Evolutionary conservation across 768 basidiomycete species (phyloP), one percentile per base, ranked within the genome.

Genomic region (Pleurotus cornucopiae): DNA sequence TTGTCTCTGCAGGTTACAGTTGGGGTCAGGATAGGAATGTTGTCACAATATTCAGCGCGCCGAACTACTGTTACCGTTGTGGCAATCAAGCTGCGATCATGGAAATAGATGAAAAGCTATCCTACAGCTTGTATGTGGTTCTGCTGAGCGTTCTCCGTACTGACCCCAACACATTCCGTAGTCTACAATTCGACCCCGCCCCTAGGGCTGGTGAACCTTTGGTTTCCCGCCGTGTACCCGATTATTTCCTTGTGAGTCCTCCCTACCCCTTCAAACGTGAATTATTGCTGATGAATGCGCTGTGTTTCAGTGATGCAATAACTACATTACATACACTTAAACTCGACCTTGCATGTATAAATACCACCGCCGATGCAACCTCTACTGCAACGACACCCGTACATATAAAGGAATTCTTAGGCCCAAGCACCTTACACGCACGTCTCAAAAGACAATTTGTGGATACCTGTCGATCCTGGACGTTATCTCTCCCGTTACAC

Each of bases 1-100:
- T 18, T 5, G 13, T 25, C 25, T 46, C 30, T 58, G 30, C 57
- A 90, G 89, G 89, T 46, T 91, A 91, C 71, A 97, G 94, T 69
- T 98, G 96, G 96, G 94, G 94, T 58, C 96, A 98, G 75, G 96
- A 98, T 75, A 85, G 94, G 72, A 98, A 98, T 70, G 96, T 99
- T 20, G 96, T 99, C 62, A 99, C 96, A 43, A 98, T 99, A 69
- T 99, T 98, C 80, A 98, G 95, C 61, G 97, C 97, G 62, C 97
- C 97, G 43, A 99, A 99, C 76, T 99, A 98, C 73, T 99, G 96
- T 75, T 99, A 99, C 79, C 82, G 97, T 70, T 99, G 97, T 70
- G 97, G 97, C 54, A 99, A 99, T 71, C 97, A 98, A 68, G 97
- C 97, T 55, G 97, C 97, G 49, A 99, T 99, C 71, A 96, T 99